These are phyloP conservation scores for Termitomyces sp. DNA, from an alignment of 768 basidiomycete genomes.

Conservation along the genomic window DNA sequence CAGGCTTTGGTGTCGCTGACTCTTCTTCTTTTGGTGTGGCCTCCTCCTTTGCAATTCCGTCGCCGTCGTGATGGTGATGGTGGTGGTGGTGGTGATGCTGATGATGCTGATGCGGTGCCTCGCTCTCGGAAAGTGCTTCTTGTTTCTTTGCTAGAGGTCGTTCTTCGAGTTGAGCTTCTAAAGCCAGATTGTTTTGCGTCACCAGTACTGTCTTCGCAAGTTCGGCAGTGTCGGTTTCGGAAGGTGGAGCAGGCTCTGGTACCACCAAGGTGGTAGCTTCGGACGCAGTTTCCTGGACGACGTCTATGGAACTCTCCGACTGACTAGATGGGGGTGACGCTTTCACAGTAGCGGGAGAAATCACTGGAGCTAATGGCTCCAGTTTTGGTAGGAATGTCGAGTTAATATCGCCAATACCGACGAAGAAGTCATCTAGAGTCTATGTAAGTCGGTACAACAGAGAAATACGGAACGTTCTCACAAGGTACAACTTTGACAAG, in stretches of 20 bases:
- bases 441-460: background rate
- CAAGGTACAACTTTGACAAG: constrained; percentile 96
- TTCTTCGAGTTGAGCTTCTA: constrained; percentile 83
- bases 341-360: constrained; percentile 18
- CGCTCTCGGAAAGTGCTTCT: constrained; percentile 59
- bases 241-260: constrained; percentile 17
- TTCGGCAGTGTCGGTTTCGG: constrained; percentile 43
- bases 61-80: constrained; percentile 14
- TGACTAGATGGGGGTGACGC: background rate
- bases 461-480: constrained; percentile 27
- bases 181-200: constrained; percentile 63
- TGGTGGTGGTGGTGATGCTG: constrained; percentile 17
- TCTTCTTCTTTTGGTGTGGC: constrained; percentile 14
- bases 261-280: constrained; percentile 12
- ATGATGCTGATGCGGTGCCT: constrained; percentile 21
- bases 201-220: constrained; percentile 49
- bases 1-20: constrained; percentile 23
- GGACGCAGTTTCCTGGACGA: background rate
- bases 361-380: constrained; percentile 41
- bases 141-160: constrained; percentile 86
- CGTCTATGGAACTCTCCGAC: background rate
- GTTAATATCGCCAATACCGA: constrained; percentile 98
- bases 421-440: constrained; percentile 86
- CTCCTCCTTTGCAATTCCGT: constrained; percentile 11
- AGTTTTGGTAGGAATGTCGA: constrained; percentile 86